These are phyloP conservation scores for Magnaporthales sp. DNA, from an alignment of 2,329 filamentous ascomycete genomes.

Conservation along the genomic window DNA sequence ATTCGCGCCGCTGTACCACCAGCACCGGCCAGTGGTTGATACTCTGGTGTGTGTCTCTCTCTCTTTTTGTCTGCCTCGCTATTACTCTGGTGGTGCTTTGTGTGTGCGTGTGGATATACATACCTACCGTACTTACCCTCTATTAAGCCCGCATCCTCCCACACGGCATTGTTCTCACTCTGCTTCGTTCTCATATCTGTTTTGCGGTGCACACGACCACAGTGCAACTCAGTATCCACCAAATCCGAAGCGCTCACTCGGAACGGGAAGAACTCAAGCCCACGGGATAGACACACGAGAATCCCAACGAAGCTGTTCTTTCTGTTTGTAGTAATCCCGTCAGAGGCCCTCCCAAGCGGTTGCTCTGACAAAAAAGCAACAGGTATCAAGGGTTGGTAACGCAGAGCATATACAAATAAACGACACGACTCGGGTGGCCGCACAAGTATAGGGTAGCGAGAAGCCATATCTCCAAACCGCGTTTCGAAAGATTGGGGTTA, in stretches of 20 bases:
- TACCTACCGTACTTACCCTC: background rate
- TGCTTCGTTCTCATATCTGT: background rate
- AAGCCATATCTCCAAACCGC: background rate
- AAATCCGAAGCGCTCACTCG: background rate
- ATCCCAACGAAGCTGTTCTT: background rate
- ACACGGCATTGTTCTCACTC: background rate
- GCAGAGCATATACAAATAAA: background rate
- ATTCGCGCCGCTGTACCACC: background rate
- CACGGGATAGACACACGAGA: background rate
- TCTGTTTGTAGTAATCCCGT: background rate
- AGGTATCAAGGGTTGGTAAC: background rate
- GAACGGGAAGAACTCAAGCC: background rate
- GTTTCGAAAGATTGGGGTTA: background rate
- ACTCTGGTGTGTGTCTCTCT: background rate
- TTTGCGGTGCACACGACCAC: background rate
- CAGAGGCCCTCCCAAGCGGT: background rate
- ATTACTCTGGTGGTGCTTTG: background rate
- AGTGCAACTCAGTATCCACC: background rate
- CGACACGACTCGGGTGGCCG: background rate
- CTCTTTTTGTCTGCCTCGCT: background rate
- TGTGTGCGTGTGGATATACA: background rate
- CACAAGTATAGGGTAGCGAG: background rate
- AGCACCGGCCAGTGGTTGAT: background rate
- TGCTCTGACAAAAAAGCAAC: background rate
- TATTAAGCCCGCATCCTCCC: background rate